Conservation (phyloP, 2,329 filamentous ascomycete species). For the Magnaporthiopsis incrustans region DNA sequence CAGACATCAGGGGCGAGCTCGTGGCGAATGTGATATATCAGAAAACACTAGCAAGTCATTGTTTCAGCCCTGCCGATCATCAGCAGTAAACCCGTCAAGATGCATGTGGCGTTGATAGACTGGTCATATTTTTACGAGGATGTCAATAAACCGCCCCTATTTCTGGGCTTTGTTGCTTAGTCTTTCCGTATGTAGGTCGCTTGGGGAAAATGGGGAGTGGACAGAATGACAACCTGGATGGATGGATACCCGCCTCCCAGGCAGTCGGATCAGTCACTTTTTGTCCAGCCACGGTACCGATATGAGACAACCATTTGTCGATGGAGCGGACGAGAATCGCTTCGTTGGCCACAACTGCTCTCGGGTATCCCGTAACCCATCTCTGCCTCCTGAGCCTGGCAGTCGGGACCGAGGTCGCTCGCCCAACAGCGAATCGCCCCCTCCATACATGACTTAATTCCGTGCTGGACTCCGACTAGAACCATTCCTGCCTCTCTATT, state of each 20-base stretch:
- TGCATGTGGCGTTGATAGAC: too few species aligned
- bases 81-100: conserved; percentile 7
- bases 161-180: too few species aligned
- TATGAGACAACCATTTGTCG: too few species aligned
- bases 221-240: too few species aligned
- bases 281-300: too few species aligned
- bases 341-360: neutral
- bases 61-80: conserved; percentile 17
- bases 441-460: neutral
- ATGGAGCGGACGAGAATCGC: neutral
- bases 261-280: too few species aligned
- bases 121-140: too few species aligned
- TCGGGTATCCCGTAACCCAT: neutral
- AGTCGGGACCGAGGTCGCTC: neutral
- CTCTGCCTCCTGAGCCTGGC: neutral
- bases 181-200: too few species aligned
- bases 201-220: too few species aligned
- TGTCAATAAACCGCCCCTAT: too few species aligned
- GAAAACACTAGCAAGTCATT: conserved; percentile 1
- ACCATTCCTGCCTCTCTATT: neutral
- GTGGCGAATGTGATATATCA: neutral
- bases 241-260: too few species aligned
- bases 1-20: neutral
- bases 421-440: neutral
- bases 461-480: neutral